Percentiles rank a stretch among this genome's conserved stretches.
phyloP scores from a whole-genome alignment of 2,329 filamentous ascomycete species.

The Sclerotinia trifoliorum region DNA sequence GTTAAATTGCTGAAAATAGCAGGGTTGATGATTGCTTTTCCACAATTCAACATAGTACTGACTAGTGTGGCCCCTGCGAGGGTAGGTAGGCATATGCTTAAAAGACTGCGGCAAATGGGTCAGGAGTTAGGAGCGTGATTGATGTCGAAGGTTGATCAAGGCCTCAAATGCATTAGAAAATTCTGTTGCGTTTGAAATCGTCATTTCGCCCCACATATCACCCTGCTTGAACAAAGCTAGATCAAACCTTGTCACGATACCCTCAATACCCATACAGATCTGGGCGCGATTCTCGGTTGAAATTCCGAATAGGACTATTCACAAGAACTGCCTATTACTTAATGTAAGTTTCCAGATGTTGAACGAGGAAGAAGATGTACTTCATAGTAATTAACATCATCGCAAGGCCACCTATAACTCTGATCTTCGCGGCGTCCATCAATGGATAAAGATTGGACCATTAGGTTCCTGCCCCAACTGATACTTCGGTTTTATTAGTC shows the following conservation, averaged over 20 bases:
- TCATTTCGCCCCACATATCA: slow-evolving; percentile 26
- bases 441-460: slow-evolving; percentile 40
- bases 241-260: slow-evolving; percentile 49
- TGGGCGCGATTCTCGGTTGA: slow-evolving; percentile 41
- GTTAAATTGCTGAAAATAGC: slow-evolving; percentile 28
- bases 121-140: slow-evolving; percentile 4
- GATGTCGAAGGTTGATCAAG: slow-evolving; percentile 9
- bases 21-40: slow-evolving; percentile 21
- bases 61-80: not conserved
- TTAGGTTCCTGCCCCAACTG: slow-evolving; percentile 42
- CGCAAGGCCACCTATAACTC: too few species aligned
- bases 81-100: slow-evolving; percentile 10
- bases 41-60: slow-evolving; percentile 9
- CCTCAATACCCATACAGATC: slow-evolving; percentile 55
- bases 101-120: slow-evolving; percentile 16
- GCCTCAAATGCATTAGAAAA: not conserved
- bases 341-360: not conserved
- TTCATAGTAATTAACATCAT: slow-evolving; percentile 30
- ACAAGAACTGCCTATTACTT: slow-evolving; percentile 42
- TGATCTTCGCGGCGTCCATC: slow-evolving; percentile 35
- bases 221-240: slow-evolving; percentile 42
- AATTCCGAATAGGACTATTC: slow-evolving; percentile 49
- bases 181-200: not conserved
- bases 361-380: not conserved
- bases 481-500: slow-evolving; percentile 35